Base-by-base conservation (phyloP, 768 basidiomycete genomes). In the Tulasnella sp. region DNA sequence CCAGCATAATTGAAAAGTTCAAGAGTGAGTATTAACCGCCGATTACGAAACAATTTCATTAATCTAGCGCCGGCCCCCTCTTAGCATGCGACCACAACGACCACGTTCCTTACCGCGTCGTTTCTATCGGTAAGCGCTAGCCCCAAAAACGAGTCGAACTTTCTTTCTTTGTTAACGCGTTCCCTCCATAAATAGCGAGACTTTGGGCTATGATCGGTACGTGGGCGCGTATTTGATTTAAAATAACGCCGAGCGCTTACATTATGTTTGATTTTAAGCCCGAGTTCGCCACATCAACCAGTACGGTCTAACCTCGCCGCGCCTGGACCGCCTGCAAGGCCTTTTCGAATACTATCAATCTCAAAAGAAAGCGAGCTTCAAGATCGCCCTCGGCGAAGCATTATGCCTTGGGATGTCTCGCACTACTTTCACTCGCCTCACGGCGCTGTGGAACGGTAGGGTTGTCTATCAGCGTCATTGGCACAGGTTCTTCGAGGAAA, bases 151-250 rank as follows among this genome's bases (percentile, higher is more conserved):
- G 21, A 14, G 36, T 46, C 27, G 27, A 72, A 24, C 38, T 7
- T 44, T 36, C 71, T 52, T 74, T 12, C 2, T 7, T 74, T 42
- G n/a, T n/a, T n/a, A n/a, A 46, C 8, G 2, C 8, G 39, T 74
- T 19, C 21, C 24, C 36, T 21, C 31, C 1, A 72, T 27, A 7
- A n/a, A 21, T n/a, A 79, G 78, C 78, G 73, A 73, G 78, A 31
- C 62, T 79, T 38, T 79, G 78, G 78, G 44, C 44, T 2, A 72
- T 56, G 27, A 72, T 79, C 34, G 78, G 78, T 79, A 48, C 7
- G 71, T 72, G 3, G 44, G 42, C 27, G 24, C 34, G n/a, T 24
- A 72, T n/a, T 10, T 5, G 27, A 12, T 74, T 44, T 24, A 24
- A 27, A 10, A 18, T 36, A 34, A 68, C 31, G 27, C n/a, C 31